Evolutionary conservation across 2,329 filamentous ascomycete species (phyloP), one percentile per base, ranked within the genome.

Genomic region (Hirsutella minnesotensis): DNA sequence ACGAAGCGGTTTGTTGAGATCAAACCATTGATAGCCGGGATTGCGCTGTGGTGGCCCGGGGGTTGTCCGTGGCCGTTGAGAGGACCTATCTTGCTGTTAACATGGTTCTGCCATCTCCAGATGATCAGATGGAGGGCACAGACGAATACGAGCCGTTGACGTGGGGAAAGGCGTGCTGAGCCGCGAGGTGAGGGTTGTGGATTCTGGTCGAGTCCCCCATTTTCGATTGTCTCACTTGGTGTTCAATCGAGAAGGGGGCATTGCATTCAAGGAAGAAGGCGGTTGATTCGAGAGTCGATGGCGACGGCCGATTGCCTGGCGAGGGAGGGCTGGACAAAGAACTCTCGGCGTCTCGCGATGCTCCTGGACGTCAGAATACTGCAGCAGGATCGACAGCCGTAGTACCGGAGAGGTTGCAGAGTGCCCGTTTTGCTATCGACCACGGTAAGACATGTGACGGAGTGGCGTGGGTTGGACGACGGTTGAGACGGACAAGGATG

Each of bases 101-200:
- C 21, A n/a, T n/a, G n/a, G n/a, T n/a, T n/a, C n/a, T n/a, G 41
- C 30, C 41, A 39, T 38, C 30, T 20, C 22, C 30, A 15, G 27
- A 10, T 22, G n/a, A 13, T 15, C 20, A 15, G 29, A 22, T 19
- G 27, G 21, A 38, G 20, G 16, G 20, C 29, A 49, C 55, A 37
- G 48, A 62, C 59, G 49, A 51, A 37, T 49, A 51, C 39, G 55
- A 49, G 43, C 53, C 57, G 43, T 53, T 59, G 31, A 64, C 61
- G 48, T 70, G 64, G 9, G 69, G 65, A 27, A 68, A 71, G 48
- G 61, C 68, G 54, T 70, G 75, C 44, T 68, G 70, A 42, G 72
- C 72, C 50, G 67, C 69, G 49, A 66, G 57, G 31, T 75, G 62
- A 47, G 72, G 57, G 47, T 63, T 62, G 36, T 71, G 59, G 33